These are phyloP conservation scores for Trichoderma semiorbis DNA, from an alignment of 2,329 filamentous ascomycete genomes.

Conservation along the genomic window DNA sequence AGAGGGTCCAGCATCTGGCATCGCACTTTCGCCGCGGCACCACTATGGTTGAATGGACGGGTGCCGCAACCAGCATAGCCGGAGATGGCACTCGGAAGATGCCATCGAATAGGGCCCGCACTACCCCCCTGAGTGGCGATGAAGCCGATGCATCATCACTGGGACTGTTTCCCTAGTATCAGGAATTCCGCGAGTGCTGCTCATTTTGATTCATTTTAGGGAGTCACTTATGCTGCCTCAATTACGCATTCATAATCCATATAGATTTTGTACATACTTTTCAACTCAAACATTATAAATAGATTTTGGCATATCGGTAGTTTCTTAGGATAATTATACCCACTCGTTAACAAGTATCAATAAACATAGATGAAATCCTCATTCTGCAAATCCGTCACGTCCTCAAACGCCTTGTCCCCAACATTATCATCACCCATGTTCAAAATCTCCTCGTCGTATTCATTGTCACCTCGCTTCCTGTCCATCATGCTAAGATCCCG, in stretches of 20 bases:
- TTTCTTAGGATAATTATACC: background rate
- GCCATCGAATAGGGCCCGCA: background rate
- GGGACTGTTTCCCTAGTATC: background rate
- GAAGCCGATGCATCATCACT: background rate
- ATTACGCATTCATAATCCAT: background rate
- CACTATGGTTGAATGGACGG: slow-evolving; percentile 42
- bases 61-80: slow-evolving; percentile 41
- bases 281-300: background rate
- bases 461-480: slow-evolving; percentile 1
- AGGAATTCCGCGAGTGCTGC: background rate
- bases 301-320: background rate
- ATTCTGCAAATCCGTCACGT: slow-evolving; percentile 56
- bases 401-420: slow-evolving; percentile 43
- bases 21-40: slow-evolving; percentile 41
- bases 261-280: background rate
- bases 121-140: background rate
- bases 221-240: background rate
- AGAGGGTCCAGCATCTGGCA: slow-evolving; percentile 38
- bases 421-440: slow-evolving; percentile 23
- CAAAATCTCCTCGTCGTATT: slow-evolving; percentile 24
- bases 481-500: slow-evolving; percentile 51
- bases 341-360: slow-evolving; percentile 21
- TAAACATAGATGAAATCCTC: slow-evolving; percentile 60
- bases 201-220: background rate
- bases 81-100: background rate